Base-by-base conservation (phyloP, 768 basidiomycete species). In the Postia placenta region DNA sequence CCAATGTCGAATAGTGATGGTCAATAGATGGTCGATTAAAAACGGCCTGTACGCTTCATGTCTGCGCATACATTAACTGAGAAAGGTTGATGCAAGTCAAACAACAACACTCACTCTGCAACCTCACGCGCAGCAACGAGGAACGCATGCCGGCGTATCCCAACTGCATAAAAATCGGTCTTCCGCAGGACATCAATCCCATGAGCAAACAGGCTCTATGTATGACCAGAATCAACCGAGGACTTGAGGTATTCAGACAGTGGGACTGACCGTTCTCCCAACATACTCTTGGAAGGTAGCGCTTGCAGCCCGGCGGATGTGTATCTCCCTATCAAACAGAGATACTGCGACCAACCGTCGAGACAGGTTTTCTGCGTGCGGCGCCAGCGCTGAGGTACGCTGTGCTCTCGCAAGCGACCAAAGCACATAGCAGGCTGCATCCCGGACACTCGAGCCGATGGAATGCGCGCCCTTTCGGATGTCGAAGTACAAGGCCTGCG, bases 221-320 rank as follows among this genome's bases (percentile, higher is more conserved):
- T 19, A 30, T 24, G 14, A 42, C 25, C 19, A 14, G 15, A 5
- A 4, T n/a, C n/a, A n/a, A n/a, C n/a, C n/a, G n/a, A 37, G 41
- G 15, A 26, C 7, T 35, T 42, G 15, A 20, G 3, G 14, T 28
- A 24, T n/a, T 27, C 26, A 4, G 25, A 27, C 2, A 28, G 14
- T 42, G 19, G 49, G 12, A 66, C 84, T 65, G 60, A 96, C 95
- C 70, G 87, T 86, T 62, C 96, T 74, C 11, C 96, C 96, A 33
- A 97, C 96, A 60, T 87, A 85, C 69, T 99, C 96, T 67, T 99
- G 96, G 64, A 91, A 98, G 11, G 94, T 91, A 15, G 96, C 96
- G 65, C 95, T 98, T 11, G 94, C 94, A 12, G 96, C 95, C 56
- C 96, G 73, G 22, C 96, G 79, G 48, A 99, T 92, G 53, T 92